A percentile compares a stretch with the other conserved stretches of the same genome.
These are phyloP conservation scores for Naegleria lovaniensis DNA, from an alignment of 208 protist genomes.

Conservation along the genomic window DNA sequence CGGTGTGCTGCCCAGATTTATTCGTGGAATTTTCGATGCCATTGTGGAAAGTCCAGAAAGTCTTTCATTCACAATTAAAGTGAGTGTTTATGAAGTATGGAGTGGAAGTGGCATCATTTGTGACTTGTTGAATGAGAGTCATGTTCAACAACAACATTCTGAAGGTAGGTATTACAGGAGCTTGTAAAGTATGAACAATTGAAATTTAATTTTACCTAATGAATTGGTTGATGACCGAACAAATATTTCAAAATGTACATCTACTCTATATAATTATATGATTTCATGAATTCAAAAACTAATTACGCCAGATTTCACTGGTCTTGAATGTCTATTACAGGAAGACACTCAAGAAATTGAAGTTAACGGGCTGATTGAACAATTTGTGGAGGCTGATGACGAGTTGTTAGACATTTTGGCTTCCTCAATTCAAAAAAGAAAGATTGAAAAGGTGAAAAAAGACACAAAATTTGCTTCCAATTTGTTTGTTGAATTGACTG, in stretches of 20 bases:
- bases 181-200: too few species aligned
- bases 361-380: not conserved
- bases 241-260: too few species aligned
- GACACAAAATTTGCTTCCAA: not conserved
- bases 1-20: not conserved
- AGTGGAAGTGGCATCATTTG: not conserved
- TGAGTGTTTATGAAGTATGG: not conserved
- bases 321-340: conserved; percentile 1
- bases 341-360: conserved; percentile 4
- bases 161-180: not conserved
- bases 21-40: not conserved
- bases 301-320: not conserved
- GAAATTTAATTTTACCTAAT: too few species aligned
- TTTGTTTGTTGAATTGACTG: not conserved
- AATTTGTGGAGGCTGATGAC: not conserved
- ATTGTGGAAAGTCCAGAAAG: not conserved
- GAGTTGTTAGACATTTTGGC: not conserved
- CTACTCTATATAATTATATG: too few species aligned
- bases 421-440: not conserved
- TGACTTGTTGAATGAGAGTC: not conserved
- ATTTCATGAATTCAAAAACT: too few species aligned
- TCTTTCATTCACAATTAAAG: not conserved
- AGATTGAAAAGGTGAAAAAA: not conserved
- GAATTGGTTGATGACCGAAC: too few species aligned
- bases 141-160: not conserved